Conservation (phyloP, 139 green algal genomes). For the Eudorina sp. region DNA sequence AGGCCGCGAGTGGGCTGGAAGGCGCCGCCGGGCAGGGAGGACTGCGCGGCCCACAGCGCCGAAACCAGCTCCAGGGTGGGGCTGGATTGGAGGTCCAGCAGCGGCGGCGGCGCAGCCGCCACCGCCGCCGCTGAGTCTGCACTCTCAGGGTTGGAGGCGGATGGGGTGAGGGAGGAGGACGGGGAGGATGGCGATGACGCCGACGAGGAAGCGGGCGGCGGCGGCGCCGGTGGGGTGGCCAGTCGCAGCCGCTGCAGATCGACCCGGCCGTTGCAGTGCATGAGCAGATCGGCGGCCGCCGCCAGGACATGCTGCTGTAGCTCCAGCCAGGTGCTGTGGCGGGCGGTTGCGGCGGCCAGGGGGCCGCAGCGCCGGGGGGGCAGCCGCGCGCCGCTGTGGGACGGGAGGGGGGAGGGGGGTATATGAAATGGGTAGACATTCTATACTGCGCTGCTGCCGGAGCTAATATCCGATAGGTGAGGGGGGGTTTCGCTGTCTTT, state of each 20-base stretch:
- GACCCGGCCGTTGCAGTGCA: constrained; percentile 10
- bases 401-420: not conserved
- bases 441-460: too few species aligned
- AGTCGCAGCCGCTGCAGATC: not conserved
- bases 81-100: not conserved
- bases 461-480: too few species aligned
- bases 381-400: constrained; percentile 1
- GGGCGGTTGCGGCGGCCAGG: not conserved
- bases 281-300: constrained; percentile 26
- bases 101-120: not conserved
- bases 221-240: not conserved
- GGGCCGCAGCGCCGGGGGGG: not conserved
- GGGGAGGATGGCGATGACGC: not conserved
- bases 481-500: too few species aligned
- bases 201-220: not conserved
- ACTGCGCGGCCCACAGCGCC: constrained; percentile 15
- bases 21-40: constrained; percentile 1
- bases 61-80: not conserved
- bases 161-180: too few species aligned
- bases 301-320: constrained; percentile 30
- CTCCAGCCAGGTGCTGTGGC: constrained; percentile 30
- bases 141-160: too few species aligned
- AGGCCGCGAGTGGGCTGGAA: not conserved
- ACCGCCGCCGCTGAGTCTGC: not conserved
- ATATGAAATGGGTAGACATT: too few species aligned